These are phyloP conservation scores for Capsicum chinense DNA, from an alignment of 257 asterid genomes.

Conservation along the genomic window DNA sequence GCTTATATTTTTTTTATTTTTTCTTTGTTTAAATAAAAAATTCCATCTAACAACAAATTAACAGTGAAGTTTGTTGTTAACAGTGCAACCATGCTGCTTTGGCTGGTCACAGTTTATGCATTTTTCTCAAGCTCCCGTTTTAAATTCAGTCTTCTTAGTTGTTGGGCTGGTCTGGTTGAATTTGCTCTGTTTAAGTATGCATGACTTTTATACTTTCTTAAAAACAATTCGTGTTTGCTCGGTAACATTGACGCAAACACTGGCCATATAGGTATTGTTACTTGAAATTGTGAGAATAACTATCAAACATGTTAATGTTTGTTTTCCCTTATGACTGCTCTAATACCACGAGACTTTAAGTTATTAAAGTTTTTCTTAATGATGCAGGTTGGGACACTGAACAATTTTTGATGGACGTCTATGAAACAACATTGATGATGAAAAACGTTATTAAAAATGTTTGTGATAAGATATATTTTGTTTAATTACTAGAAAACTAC, in stretches of 20 bases:
- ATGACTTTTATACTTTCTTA: neutral
- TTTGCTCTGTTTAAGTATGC: no score
- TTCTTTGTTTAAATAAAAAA: no score
- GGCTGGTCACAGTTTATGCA: conserved; percentile 80
- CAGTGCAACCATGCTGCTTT: conserved; percentile 99
- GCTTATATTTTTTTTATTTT: no score
- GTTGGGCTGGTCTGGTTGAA: neutral
- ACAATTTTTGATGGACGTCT: conserved; percentile 92
- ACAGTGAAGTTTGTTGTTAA: no score
- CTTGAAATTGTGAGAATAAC: neutral
- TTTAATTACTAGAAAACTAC: neutral
- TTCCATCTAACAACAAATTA: no score
- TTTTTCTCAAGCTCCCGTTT: no score
- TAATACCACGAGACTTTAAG: neutral
- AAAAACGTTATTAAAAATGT: conserved; percentile 82
- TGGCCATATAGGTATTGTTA: conserved; percentile 74
- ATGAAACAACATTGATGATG: conserved; percentile 93
- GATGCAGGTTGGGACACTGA: conserved; percentile 98
- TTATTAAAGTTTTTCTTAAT: neutral
- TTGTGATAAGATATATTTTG: neutral
- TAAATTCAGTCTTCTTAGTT: no score
- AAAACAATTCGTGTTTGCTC: conserved; percentile 78
- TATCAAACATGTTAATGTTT: neutral
- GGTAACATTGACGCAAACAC: conserved; percentile 94
- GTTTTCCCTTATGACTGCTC: neutral